phyloP scores from a whole-genome alignment of 805 yeast genomes.

The Yamadazyma akitaensis region DNA sequence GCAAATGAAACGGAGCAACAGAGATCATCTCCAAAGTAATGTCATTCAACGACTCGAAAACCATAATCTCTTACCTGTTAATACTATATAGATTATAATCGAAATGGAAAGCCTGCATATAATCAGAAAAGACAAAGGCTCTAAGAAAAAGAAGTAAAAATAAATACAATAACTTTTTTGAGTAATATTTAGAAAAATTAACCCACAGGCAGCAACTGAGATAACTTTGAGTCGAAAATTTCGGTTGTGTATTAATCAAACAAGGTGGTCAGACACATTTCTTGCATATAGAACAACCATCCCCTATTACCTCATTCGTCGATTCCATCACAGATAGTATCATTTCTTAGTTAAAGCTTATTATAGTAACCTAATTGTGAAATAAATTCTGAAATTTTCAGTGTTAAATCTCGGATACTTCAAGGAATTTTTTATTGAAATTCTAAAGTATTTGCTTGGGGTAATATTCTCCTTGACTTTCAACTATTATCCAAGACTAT shows the following conservation, averaged over 20 bases:
- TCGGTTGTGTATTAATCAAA: background rate
- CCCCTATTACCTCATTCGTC: constrained; percentile 4
- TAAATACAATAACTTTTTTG: too few relatives aligned
- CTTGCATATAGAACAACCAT: background rate
- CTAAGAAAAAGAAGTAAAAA: background rate
- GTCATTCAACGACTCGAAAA: background rate
- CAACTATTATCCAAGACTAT: too few relatives aligned
- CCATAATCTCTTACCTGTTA: background rate
- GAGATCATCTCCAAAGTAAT: background rate
- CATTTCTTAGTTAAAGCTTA: background rate
- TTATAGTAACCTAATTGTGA: background rate
- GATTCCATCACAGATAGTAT: constrained; percentile 1
- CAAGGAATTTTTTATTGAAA: background rate
- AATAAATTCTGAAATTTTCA: background rate
- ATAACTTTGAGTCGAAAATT: background rate
- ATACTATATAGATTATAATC: background rate
- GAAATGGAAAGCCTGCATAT: background rate
- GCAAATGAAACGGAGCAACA: constrained; percentile 1
- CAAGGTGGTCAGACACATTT: constrained; percentile 1
- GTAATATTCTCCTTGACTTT: background rate
- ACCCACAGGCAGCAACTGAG: background rate
- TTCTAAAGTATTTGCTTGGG: background rate
- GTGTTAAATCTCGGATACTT: background rate
- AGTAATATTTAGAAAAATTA: background rate
- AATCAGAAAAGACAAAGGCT: background rate